Conservation (phyloP, 179 eudicot species). For the Heliamphora pulchella region DNA sequence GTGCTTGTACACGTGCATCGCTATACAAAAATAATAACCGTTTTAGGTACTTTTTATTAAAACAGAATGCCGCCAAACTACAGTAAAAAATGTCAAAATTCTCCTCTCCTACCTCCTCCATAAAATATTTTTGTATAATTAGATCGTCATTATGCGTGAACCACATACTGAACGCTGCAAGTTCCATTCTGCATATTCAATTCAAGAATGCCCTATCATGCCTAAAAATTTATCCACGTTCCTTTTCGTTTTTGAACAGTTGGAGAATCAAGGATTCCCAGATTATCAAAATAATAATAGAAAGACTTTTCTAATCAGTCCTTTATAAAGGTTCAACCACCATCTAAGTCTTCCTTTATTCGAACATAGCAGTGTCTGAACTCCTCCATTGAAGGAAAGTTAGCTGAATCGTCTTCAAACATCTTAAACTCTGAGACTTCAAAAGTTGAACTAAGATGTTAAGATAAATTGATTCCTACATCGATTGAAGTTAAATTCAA, state of each 20-base stretch:
- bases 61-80: background rate
- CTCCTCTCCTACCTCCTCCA: background rate
- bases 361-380: background rate
- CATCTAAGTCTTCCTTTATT: background rate
- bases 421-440: background rate
- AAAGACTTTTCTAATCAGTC: background rate
- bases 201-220: background rate
- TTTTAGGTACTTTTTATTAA: background rate
- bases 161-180: background rate
- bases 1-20: background rate
- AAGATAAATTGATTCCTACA: background rate
- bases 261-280: background rate
- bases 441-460: background rate
- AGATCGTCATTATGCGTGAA: background rate
- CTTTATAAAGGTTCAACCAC: background rate
- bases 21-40: background rate
- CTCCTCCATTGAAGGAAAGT: background rate
- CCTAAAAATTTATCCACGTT: background rate
- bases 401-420: background rate
- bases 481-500: background rate
- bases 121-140: background rate
- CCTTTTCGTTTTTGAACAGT: background rate
- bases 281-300: background rate
- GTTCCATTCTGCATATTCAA: background rate
- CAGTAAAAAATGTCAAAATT: background rate